phyloP scores from a whole-genome alignment of 495 filamentous ascomycete species.

The Aspergillus sparsus region DNA sequence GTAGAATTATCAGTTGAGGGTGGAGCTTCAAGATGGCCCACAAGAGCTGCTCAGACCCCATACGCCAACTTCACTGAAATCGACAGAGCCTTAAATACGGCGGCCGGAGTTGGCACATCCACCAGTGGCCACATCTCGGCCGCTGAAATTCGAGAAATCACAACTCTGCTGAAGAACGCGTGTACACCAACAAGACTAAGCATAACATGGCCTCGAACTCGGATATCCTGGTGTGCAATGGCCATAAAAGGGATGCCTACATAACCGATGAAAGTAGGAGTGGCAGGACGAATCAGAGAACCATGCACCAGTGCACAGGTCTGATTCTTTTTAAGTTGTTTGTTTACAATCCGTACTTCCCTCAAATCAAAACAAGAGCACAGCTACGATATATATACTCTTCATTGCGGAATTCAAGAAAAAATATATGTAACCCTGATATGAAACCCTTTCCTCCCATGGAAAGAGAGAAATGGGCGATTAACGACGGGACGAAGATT shows the following conservation, averaged over 20 bases:
- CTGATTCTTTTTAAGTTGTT: background rate
- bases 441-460: conserved; percentile 55
- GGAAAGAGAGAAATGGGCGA: conserved; percentile 54
- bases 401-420: background rate
- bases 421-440: conserved; percentile 50
- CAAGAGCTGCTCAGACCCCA: conserved; percentile 1
- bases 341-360: background rate
- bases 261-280: no score
- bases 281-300: no score
- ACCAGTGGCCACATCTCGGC: background rate
- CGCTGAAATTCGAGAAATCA: background rate
- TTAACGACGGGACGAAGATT: conserved; percentile 54
- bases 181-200: background rate
- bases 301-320: no score
- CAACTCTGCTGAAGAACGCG: no score
- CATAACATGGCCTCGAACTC: background rate
- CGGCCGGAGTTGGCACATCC: background rate
- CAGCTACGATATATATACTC: background rate
- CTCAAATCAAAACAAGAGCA: background rate
- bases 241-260: no score
- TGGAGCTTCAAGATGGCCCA: no score
- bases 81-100: background rate
- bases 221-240: background rate
- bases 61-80: background rate
- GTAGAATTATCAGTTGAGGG: no score